Evolutionary conservation across 208 protist genomes (phyloP).

Genomic region (Strigomonas galati): DNA sequence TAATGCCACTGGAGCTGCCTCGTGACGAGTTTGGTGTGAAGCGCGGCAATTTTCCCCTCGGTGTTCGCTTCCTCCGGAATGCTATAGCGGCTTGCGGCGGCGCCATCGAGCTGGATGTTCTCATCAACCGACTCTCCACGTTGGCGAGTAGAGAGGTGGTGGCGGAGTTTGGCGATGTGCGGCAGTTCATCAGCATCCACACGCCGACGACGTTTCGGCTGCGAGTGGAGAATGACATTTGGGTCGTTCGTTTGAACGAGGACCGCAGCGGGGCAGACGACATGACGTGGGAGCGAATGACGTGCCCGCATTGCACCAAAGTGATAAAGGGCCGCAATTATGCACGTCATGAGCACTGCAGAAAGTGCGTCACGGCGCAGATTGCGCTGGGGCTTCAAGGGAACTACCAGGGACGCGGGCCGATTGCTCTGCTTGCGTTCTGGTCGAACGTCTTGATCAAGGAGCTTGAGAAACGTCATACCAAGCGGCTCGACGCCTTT

Average conservation of each 20-base stretch:
- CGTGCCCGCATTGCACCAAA: slow-evolving; percentile 83
- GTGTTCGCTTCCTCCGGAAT: slow-evolving; percentile 88
- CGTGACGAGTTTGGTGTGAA: slow-evolving; percentile 89
- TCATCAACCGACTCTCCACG: slow-evolving; percentile 80
- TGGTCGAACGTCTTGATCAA: slow-evolving; percentile 66
- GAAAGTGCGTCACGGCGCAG: slow-evolving; percentile 81
- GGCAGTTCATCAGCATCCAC: slow-evolving; percentile 89
- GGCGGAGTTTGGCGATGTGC: slow-evolving; percentile 84
- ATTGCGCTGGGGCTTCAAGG: slow-evolving; percentile 82
- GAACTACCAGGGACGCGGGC: slow-evolving; percentile 50
- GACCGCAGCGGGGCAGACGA: slow-evolving; percentile 20
- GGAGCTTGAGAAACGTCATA: slow-evolving; percentile 21
- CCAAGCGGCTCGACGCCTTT: slow-evolving; percentile 50
- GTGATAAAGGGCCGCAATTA: slow-evolving; percentile 83
- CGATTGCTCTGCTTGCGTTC: slow-evolving; percentile 82
- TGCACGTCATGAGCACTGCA: slow-evolving; percentile 78
- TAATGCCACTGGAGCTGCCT: slow-evolving; percentile 85
- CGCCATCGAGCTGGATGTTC: slow-evolving; percentile 84
- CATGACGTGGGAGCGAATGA: slow-evolving; percentile 76
- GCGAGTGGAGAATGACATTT: slow-evolving; percentile 53
- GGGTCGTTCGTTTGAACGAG: slow-evolving; percentile 73
- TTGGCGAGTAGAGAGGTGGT: slow-evolving; percentile 69
- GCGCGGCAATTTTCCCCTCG: slow-evolving; percentile 83
- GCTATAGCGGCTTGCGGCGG: slow-evolving; percentile 81
- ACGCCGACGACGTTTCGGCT: slow-evolving; percentile 76